phyloP scores from a whole-genome alignment of 1,284 basidiomycete genomes.

The Pseudozyma sp. region DNA sequence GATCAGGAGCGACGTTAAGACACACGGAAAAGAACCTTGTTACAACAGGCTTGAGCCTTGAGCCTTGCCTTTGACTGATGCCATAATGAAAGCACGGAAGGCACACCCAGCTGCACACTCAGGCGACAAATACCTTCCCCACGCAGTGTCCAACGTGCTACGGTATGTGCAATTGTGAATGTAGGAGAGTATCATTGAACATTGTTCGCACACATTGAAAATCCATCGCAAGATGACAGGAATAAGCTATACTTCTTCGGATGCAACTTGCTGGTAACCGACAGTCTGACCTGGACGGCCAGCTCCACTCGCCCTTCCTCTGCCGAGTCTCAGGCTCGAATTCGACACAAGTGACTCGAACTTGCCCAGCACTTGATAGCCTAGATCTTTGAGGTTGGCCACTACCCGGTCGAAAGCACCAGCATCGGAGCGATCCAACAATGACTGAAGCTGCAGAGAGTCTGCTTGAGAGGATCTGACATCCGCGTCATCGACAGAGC shows the following conservation, averaged over 20 bases:
- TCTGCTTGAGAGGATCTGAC: slow-evolving; percentile 3
- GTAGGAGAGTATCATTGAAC: too few species aligned
- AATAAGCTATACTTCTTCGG: slow-evolving; percentile 21
- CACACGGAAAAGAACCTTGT: too few species aligned
- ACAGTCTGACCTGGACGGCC: slow-evolving; percentile 12
- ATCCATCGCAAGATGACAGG: too few species aligned
- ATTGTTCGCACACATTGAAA: too few species aligned
- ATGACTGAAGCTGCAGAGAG: slow-evolving; percentile 27
- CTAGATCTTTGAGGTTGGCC: slow-evolving; percentile 46
- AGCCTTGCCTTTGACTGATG: too few species aligned
- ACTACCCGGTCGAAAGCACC: slow-evolving; percentile 41
- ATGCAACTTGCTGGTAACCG: slow-evolving; percentile 40
- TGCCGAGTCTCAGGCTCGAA: slow-evolving; percentile 19
- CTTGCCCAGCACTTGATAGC: slow-evolving; percentile 47
- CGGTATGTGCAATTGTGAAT: too few species aligned
- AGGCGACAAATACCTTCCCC: too few species aligned
- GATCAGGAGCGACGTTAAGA: too few species aligned
- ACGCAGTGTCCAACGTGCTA: too few species aligned
- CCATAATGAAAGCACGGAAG: too few species aligned
- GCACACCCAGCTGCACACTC: too few species aligned
- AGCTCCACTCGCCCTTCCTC: neutral
- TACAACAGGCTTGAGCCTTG: too few species aligned
- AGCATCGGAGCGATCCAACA: slow-evolving; percentile 38
- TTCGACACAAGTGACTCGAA: slow-evolving; percentile 23
- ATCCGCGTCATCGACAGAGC: neutral